Conservation (phyloP, 345 rosid genomes). For the Ceriops decandra region DNA sequence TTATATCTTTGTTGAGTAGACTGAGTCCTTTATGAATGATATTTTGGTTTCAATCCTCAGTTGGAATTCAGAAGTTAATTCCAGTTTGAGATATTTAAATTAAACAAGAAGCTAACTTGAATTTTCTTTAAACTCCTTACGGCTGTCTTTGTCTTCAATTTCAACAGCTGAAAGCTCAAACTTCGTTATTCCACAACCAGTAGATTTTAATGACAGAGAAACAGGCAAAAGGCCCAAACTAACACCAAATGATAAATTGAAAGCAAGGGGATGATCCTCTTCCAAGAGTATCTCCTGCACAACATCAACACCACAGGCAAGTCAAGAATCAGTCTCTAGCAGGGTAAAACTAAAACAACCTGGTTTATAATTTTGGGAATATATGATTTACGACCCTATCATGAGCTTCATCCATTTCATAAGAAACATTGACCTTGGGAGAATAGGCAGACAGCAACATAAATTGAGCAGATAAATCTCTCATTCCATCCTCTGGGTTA, state of each 20-base stretch:
- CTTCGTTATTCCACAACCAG: slow-evolving; percentile 82
- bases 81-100: not conserved
- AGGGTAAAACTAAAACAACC: slow-evolving; percentile 18
- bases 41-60: too few relatives aligned
- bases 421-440: slow-evolving; percentile 52
- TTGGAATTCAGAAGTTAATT: not conserved
- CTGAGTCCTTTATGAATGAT: too few relatives aligned
- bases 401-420: slow-evolving; percentile 15
- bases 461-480: slow-evolving; percentile 53
- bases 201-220: slow-evolving; percentile 63
- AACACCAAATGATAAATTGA: slow-evolving; percentile 66
- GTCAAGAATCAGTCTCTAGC: slow-evolving; percentile 21
- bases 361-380: not conserved
- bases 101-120: slow-evolving; percentile 3
- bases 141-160: slow-evolving; percentile 57
- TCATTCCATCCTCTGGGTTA: slow-evolving; percentile 72
- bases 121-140: slow-evolving; percentile 43
- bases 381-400: slow-evolving; percentile 9
- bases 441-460: slow-evolving; percentile 71
- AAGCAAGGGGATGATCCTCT: slow-evolving; percentile 92
- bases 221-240: slow-evolving; percentile 89
- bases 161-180: slow-evolving; percentile 72
- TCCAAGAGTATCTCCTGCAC: slow-evolving; percentile 65
- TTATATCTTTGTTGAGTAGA: too few relatives aligned
- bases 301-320: slow-evolving; percentile 22